These are phyloP conservation scores for Polyplosphaeria fusca DNA, from an alignment of 495 filamentous ascomycete genomes.

Conservation along the genomic window DNA sequence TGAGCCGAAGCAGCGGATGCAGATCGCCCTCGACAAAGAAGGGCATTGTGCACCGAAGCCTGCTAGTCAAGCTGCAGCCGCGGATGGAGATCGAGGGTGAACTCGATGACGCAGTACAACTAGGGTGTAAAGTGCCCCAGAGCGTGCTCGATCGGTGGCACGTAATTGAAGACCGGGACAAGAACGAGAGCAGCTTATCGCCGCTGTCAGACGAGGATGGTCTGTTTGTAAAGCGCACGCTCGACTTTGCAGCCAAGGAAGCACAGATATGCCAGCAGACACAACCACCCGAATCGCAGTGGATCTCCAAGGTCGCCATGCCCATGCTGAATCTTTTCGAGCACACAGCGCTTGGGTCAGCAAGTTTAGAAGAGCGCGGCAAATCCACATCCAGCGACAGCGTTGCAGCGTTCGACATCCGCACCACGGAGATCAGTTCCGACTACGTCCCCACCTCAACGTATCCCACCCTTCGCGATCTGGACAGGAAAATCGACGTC, in stretches of 20 bases:
- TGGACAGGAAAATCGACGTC: conserved; percentile 15
- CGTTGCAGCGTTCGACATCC: not conserved
- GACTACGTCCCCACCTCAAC: conserved; percentile 7
- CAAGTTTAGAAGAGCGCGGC: not conserved
- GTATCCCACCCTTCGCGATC: conserved; percentile 7
- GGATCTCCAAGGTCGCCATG: conserved; percentile 8
- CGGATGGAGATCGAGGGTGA: no score
- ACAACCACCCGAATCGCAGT: conserved; percentile 11
- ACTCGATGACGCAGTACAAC: no score
- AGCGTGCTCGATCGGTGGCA: not conserved
- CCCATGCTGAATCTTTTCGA: conserved; percentile 11
- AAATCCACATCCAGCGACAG: no score
- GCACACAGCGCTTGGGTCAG: not conserved
- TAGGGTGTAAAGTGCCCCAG: not conserved
- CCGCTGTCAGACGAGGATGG: not conserved
- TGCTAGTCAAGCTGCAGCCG: no score
- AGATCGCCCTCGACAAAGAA: no score
- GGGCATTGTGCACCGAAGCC: no score
- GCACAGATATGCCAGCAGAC: conserved; percentile 7
- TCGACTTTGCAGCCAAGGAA: not conserved
- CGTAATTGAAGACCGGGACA: not conserved
- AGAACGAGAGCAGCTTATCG: not conserved
- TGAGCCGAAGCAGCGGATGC: no score
- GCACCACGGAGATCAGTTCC: conserved; percentile 1
- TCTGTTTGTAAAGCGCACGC: not conserved